phyloP scores from a whole-genome alignment of 2,329 filamentous ascomycete genomes.

The Penicillium sp. region DNA sequence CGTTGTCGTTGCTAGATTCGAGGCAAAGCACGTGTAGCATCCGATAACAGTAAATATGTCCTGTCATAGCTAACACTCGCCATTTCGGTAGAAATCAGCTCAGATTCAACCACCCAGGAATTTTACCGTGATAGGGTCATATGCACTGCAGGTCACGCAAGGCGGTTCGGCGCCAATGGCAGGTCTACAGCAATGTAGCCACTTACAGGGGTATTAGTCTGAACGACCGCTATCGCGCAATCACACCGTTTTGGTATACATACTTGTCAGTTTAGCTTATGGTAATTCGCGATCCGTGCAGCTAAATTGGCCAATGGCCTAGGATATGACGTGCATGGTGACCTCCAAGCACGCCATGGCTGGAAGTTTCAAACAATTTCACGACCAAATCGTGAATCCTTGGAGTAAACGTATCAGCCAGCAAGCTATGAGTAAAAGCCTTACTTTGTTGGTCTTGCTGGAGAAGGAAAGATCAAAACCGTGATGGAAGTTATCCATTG shows the following conservation, averaged over 20 bases:
- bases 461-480: too few species aligned
- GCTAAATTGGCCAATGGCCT: neutral
- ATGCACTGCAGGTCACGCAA: constrained; percentile 10
- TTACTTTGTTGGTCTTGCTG: too few species aligned
- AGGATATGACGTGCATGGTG: neutral
- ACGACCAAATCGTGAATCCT: too few species aligned
- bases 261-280: neutral
- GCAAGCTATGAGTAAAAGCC: too few species aligned
- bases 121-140: constrained; percentile 3
- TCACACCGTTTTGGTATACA: neutral
- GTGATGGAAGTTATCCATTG: too few species aligned
- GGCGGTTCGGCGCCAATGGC: neutral
- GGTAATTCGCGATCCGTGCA: neutral
- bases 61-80: constrained; percentile 1
- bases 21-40: constrained; percentile 3
- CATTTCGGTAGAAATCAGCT: constrained; percentile 13
- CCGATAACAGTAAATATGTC: neutral
- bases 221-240: neutral
- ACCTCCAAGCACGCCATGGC: neutral
- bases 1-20: constrained; percentile 3
- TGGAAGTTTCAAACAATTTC: neutral
- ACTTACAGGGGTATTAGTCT: neutral
- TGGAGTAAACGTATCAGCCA: too few species aligned
- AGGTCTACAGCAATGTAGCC: neutral
- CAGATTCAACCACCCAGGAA: constrained; percentile 13